These are phyloP conservation scores for Aspergillus sp. DNA, from an alignment of 2,329 filamentous ascomycete species.

Conservation along the genomic window DNA sequence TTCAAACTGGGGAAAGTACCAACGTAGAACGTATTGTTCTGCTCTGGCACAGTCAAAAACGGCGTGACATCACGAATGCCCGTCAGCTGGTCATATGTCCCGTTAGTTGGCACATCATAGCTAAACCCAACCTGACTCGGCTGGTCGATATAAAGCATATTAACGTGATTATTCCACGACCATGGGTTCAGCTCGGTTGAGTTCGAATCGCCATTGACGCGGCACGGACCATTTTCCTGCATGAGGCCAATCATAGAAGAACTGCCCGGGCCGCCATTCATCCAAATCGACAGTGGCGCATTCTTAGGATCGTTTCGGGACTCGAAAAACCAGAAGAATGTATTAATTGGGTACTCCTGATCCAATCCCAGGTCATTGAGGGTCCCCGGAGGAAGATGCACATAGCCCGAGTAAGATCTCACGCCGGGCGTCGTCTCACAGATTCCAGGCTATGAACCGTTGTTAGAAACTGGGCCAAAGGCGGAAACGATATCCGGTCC, in stretches of 20 bases:
- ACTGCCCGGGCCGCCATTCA: conserved; percentile 65
- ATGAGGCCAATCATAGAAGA: conserved; percentile 62
- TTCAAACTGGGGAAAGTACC: conserved; percentile 58
- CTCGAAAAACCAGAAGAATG: conserved; percentile 70
- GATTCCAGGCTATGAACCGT: conserved; percentile 46
- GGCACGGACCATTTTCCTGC: conserved; percentile 58
- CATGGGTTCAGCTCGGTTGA: conserved; percentile 59
- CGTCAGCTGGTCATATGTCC: conserved; percentile 40
- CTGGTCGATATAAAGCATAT: conserved; percentile 74
- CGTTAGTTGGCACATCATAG: conserved; percentile 53
- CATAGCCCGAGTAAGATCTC: conserved; percentile 63
- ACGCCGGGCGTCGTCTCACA: conserved; percentile 63
- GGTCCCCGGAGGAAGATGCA: conserved; percentile 58
- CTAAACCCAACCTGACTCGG: conserved; percentile 64
- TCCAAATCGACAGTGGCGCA: conserved; percentile 64
- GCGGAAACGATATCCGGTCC: neutral
- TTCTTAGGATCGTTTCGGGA: conserved; percentile 56
- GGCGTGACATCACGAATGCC: conserved; percentile 31
- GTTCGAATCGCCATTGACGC: conserved; percentile 57
- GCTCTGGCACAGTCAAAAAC: conserved; percentile 39
- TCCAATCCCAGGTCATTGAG: conserved; percentile 43
- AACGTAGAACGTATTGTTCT: conserved; percentile 58
- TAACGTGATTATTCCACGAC: conserved; percentile 67
- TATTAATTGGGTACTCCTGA: conserved; percentile 63
- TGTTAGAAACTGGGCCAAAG: neutral